Conservation (phyloP, 257 asterid species). For the Leptodermis oblonga region DNA sequence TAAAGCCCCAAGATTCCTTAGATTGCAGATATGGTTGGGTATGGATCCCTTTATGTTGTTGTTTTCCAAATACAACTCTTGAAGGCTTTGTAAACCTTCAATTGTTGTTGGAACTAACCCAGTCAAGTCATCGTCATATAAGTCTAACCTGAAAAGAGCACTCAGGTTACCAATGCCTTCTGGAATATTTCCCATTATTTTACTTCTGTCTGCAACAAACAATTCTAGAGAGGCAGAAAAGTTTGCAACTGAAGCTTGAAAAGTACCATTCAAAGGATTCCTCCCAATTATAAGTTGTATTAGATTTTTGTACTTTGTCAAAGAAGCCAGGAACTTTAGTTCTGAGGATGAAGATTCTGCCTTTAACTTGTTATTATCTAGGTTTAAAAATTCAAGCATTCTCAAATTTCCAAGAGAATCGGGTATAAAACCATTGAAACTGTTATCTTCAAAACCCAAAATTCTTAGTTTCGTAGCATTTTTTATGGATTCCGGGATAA, state of each 20-base stretch:
- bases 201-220: no score
- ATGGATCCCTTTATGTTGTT: constrained; percentile 1
- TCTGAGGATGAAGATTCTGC: not conserved
- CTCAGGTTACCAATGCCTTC: no score
- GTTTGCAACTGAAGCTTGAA: constrained; percentile 8
- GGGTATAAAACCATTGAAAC: constrained; percentile 24
- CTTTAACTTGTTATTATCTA: constrained; percentile 12
- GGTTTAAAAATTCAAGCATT: not conserved
- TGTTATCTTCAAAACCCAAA: constrained; percentile 7
- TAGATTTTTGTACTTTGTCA: constrained; percentile 4
- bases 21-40: not conserved
- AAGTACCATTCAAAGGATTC: not conserved
- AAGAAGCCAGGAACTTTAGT: not conserved
- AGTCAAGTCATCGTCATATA: not conserved
- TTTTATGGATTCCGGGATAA: constrained; percentile 22
- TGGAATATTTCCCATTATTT: no score
- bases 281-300: not conserved
- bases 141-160: not conserved
- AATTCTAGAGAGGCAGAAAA: constrained; percentile 5
- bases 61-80: constrained; percentile 1
- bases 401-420: constrained; percentile 18
- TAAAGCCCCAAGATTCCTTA: not conserved
- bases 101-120: constrained; percentile 3
- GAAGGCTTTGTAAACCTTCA: constrained; percentile 9
- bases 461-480: constrained; percentile 20